Evolutionary conservation across 768 basidiomycete genomes (phyloP).

Genomic region (Lactarius vividus): DNA sequence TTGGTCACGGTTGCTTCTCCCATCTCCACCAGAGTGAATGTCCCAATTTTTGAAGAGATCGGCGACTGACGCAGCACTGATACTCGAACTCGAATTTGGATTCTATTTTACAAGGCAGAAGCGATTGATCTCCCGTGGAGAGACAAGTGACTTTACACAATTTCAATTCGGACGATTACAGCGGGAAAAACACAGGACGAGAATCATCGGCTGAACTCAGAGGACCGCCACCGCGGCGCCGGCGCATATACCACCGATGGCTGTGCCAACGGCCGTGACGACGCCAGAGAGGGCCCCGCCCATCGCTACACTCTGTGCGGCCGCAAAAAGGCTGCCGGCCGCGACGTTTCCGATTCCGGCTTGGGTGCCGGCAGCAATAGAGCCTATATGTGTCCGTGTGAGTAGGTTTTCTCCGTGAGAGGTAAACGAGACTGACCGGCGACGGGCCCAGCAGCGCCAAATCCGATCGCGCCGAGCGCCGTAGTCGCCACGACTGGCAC

Average conservation of each 20-base stretch:
- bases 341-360: constrained; percentile 1
- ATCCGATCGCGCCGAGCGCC: not conserved
- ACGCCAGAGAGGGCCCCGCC: not conserved
- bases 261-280: not conserved
- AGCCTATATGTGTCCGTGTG: not conserved
- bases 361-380: constrained; percentile 5
- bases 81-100: not conserved
- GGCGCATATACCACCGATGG: not conserved
- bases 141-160: not conserved
- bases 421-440: not conserved
- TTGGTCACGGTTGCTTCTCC: no score
- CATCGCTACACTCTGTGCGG: constrained; percentile 10
- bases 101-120: not conserved
- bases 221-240: not conserved
- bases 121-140: not conserved
- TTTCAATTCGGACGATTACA: no score
- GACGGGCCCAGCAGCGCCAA: constrained; percentile 9
- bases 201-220: not conserved
- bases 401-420: not conserved
- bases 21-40: no score
- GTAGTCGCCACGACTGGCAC: not conserved
- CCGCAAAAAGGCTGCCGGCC: not conserved
- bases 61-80: not conserved
- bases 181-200: not conserved
- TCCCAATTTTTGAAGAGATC: not conserved